These are phyloP conservation scores for Emiliania huxleyi DNA, from an alignment of 78 protist genomes.

Conservation along the genomic window DNA sequence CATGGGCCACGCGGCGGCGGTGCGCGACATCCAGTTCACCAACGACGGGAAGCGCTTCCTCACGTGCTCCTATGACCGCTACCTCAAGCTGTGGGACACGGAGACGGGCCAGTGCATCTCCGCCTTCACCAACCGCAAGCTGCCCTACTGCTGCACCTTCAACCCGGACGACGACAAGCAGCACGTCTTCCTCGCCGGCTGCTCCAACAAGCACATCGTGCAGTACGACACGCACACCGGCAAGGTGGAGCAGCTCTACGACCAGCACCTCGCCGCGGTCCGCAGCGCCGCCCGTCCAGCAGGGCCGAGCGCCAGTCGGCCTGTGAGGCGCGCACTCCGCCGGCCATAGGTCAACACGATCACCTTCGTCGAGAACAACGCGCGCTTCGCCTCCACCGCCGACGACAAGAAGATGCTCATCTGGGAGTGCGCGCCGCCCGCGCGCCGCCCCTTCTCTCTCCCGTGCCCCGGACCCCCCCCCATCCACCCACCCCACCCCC, in stretches of 20 bases:
- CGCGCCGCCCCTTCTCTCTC: no score
- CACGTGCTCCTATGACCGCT: slow-evolving; percentile 73
- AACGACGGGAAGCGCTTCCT: slow-evolving; percentile 77
- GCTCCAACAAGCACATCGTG: slow-evolving; percentile 71
- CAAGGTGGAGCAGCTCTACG: slow-evolving; percentile 68
- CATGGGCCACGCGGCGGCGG: slow-evolving; percentile 81
- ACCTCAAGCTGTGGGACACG: slow-evolving; percentile 89
- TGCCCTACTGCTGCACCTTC: slow-evolving; percentile 74
- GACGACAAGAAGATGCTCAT: slow-evolving; percentile 92
- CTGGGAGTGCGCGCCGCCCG: slow-evolving; percentile 96
- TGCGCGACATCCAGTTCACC: slow-evolving; percentile 69
- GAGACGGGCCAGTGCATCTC: slow-evolving; percentile 86
- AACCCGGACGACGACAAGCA: slow-evolving; percentile 77
- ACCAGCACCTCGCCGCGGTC: slow-evolving; percentile 81
- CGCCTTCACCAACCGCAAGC: slow-evolving; percentile 41
- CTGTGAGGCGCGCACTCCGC: no score
- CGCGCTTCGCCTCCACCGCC: slow-evolving; percentile 79
- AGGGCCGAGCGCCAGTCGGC: no score
- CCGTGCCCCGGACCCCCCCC: no score
- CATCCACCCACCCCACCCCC: no score
- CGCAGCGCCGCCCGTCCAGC: no score
- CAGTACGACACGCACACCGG: slow-evolving; percentile 62
- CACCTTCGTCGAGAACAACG: slow-evolving; percentile 84
- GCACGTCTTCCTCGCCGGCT: slow-evolving; percentile 76
- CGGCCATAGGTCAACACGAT: slow-evolving; percentile 90